Evolutionary conservation across 2,329 filamentous ascomycete genomes (phyloP), one percentile per base, ranked within the genome.

Genomic region (Colletotrichum cuscutae): DNA sequence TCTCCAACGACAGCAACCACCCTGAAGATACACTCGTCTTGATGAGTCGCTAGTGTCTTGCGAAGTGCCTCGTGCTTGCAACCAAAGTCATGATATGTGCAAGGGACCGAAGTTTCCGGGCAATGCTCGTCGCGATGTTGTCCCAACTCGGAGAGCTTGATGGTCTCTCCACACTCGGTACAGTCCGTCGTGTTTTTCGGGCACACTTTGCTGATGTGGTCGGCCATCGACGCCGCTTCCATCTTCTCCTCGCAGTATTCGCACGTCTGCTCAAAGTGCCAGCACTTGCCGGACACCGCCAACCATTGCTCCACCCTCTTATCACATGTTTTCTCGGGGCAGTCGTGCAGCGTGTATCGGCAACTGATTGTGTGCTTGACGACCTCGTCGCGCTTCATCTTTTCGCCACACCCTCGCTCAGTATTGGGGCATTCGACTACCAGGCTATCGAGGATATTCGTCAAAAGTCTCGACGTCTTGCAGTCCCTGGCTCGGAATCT

Each of bases 371-470:
- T 85, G 77, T 93, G 91, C 30, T 85, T 84, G 76, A 88, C 85
- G 9, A 92, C 83, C 30, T 86, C 83, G 54, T 89, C 88, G 9
- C 91, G 85, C 6, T 87, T 82, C 59, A 89, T 81, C 11, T 86
- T 81, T 52, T 84, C 81, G 49, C 81, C 79, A 78, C 91, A 93
- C 9, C 89, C 89, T 46, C 83, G 80, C 15, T 78, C 77, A 2
- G 81, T 78, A 75, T 90, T 89, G 2, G 90, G 90, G 68, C 91
- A 93, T 71, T 86, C 85, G 61, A 91, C 91, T 30, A 84, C 80
- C 12, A 93, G 83, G 71, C 83, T 87, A 74, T 91, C 90, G 24
- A 93, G 87, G 78, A 92, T 89, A 24, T 91, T 91, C 56, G 86
- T 82, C 57, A 92, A 83, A 53, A 92, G 79, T 7, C 84, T 80